These are phyloP conservation scores for Aspergillus japonicus DNA, from an alignment of 2,329 filamentous ascomycete genomes.

Conservation along the genomic window DNA sequence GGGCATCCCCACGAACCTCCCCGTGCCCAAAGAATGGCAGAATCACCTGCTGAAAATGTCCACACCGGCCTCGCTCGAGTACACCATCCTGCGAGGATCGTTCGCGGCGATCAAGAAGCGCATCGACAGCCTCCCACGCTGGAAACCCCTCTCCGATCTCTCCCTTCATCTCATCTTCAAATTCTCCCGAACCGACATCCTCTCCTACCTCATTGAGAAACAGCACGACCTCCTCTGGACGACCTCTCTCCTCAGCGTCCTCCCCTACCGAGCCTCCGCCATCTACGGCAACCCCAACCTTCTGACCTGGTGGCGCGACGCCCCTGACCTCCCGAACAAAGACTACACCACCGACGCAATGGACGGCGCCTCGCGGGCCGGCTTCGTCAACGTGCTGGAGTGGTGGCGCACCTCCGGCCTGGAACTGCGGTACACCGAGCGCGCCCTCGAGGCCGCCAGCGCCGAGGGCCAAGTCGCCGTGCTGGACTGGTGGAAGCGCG, in stretches of 20 bases:
- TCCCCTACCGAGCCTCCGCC: slow-evolving; percentile 83
- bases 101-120: slow-evolving; percentile 71
- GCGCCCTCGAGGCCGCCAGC: slow-evolving; percentile 82
- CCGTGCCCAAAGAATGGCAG: slow-evolving; percentile 71
- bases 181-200: slow-evolving; percentile 77
- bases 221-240: slow-evolving; percentile 77
- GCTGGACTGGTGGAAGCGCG: slow-evolving; percentile 88
- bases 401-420: slow-evolving; percentile 87
- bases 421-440: slow-evolving; percentile 79
- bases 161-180: slow-evolving; percentile 89
- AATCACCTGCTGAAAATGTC: slow-evolving; percentile 62
- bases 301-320: slow-evolving; percentile 87
- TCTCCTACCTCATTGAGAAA: slow-evolving; percentile 68
- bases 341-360: slow-evolving; percentile 84
- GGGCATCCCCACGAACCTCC: slow-evolving; percentile 74
- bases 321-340: slow-evolving; percentile 76
- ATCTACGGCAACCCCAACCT: slow-evolving; percentile 83
- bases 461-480: slow-evolving; percentile 81
- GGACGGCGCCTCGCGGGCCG: slow-evolving; percentile 81
- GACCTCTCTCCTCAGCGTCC: slow-evolving; percentile 75
- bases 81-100: slow-evolving; percentile 73
- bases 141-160: slow-evolving; percentile 72
- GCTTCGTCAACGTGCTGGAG: slow-evolving; percentile 80
- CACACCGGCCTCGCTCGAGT: slow-evolving; percentile 74
- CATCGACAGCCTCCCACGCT: slow-evolving; percentile 66